phyloP scores from a whole-genome alignment of 2,329 filamentous ascomycete species.

The Ascochyta koolunga region DNA sequence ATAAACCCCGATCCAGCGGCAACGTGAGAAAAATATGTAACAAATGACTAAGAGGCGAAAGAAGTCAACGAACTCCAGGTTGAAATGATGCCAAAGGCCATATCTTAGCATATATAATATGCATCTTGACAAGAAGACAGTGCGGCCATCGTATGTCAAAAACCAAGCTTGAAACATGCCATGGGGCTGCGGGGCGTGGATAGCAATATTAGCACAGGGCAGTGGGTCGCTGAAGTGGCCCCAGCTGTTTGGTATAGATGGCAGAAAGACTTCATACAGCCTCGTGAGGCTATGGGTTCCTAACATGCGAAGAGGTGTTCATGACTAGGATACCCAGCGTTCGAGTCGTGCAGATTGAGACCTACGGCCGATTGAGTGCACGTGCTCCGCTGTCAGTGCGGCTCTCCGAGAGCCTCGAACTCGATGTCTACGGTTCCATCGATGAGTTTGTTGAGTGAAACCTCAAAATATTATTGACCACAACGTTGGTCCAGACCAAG shows the following conservation, averaged over 20 bases:
- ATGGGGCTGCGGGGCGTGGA: constrained; percentile 3
- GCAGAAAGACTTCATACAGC: constrained; percentile 3
- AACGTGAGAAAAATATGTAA: background rate
- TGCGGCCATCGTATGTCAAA: background rate
- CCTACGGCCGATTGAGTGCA: background rate
- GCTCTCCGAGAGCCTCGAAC: constrained; percentile 4
- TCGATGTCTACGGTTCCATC: background rate
- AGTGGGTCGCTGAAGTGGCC: background rate
- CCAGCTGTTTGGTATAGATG: constrained; percentile 4
- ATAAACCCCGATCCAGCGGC: constrained; percentile 10
- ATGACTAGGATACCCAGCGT: constrained; percentile 4
- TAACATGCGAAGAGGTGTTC: background rate
- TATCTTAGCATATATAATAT: background rate
- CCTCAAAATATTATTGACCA: background rate
- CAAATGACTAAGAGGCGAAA: background rate
- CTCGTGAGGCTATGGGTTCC: background rate
- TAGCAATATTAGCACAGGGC: constrained; percentile 1
- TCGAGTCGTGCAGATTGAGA: constrained; percentile 2
- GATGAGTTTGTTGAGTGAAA: background rate
- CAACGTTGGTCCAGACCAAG: background rate
- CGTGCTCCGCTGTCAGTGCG: constrained; percentile 10
- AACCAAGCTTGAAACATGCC: constrained; percentile 3
- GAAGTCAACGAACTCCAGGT: background rate
- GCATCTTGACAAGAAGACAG: constrained; percentile 1
- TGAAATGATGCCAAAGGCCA: constrained; percentile 1